phyloP scores from a whole-genome alignment of 805 yeast genomes.

The Clavispora asparagi region DNA sequence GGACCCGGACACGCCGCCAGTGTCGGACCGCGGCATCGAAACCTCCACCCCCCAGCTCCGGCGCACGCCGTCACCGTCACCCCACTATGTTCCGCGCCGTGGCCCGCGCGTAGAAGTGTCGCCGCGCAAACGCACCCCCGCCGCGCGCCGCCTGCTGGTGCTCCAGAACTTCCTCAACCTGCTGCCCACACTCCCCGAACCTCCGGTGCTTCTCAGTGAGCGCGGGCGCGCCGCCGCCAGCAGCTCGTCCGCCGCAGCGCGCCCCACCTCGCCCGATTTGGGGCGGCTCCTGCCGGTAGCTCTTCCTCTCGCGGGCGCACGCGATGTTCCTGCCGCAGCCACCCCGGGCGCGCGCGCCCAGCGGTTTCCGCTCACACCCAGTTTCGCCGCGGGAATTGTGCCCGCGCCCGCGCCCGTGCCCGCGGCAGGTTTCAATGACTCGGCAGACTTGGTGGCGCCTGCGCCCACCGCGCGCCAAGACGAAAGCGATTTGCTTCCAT shows the following conservation, averaged over 20 bases:
- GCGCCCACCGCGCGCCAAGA: slow-evolving; percentile 1
- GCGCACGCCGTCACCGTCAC: slow-evolving; percentile 8
- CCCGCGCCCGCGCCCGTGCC: slow-evolving; percentile 1
- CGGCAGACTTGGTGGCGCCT: slow-evolving; percentile 5
- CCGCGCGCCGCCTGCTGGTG: slow-evolving; percentile 21
- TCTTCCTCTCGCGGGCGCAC: slow-evolving; percentile 2
- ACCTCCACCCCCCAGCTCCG: slow-evolving; percentile 26
- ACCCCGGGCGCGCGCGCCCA: slow-evolving; percentile 2
- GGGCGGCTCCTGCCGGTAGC: slow-evolving; percentile 14
- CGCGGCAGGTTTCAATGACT: not conserved
- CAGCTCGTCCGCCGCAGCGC: slow-evolving; percentile 9
- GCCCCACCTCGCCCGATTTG: slow-evolving; percentile 6
- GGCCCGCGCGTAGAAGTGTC: slow-evolving; percentile 3
- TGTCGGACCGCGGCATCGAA: slow-evolving; percentile 10
- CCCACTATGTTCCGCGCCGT: slow-evolving; percentile 1
- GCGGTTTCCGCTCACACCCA: slow-evolving; percentile 9
- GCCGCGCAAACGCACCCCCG: slow-evolving; percentile 21
- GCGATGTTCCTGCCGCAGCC: not conserved
- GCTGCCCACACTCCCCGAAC: slow-evolving; percentile 41
- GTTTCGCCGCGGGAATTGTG: not conserved
- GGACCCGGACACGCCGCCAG: slow-evolving; percentile 7
- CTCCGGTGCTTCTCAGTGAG: slow-evolving; percentile 37
- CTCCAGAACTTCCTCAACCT: slow-evolving; percentile 33
- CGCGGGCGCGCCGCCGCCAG: slow-evolving; percentile 15
- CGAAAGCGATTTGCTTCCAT: slow-evolving; percentile 12